phyloP scores from a whole-genome alignment of 2,329 filamentous ascomycete species.

The Sclerotinia borealis region DNA sequence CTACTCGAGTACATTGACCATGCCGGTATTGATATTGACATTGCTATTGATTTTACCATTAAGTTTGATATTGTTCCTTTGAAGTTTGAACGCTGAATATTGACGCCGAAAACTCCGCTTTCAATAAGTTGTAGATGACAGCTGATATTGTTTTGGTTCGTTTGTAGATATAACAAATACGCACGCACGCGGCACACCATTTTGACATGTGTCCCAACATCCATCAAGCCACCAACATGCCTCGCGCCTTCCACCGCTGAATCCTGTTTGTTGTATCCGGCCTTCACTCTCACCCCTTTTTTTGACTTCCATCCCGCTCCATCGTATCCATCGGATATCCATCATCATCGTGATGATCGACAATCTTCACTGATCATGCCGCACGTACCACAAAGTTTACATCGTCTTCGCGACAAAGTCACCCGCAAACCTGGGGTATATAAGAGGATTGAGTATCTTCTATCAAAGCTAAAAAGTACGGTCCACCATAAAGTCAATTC shows the following conservation, averaged over 20 bases:
- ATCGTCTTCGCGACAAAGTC: slow-evolving; percentile 2
- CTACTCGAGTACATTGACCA: too few species aligned
- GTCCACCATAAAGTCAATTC: not conserved
- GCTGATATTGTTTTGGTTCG: not conserved
- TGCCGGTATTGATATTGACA: too few species aligned
- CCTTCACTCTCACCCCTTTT: not conserved
- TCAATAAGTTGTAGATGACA: not conserved
- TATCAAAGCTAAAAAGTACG: slow-evolving; percentile 9
- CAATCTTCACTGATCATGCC: slow-evolving; percentile 2
- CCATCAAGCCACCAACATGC: slow-evolving; percentile 7
- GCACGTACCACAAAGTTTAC: slow-evolving; percentile 3
- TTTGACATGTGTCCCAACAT: not conserved
- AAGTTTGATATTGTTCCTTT: too few species aligned
- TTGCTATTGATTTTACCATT: too few species aligned
- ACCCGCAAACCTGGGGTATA: not conserved
- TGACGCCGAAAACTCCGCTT: too few species aligned
- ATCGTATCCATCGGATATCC: not conserved
- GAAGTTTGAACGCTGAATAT: too few species aligned
- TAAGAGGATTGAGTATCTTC: not conserved
- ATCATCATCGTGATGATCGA: not conserved
- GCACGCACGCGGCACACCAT: not conserved
- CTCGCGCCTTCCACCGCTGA: not conserved
- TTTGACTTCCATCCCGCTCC: not conserved
- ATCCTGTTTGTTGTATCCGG: not conserved
- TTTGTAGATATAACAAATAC: not conserved